These are phyloP conservation scores for Exophiala calicioides DNA, from an alignment of 2,329 filamentous ascomycete species.

Conservation along the genomic window DNA sequence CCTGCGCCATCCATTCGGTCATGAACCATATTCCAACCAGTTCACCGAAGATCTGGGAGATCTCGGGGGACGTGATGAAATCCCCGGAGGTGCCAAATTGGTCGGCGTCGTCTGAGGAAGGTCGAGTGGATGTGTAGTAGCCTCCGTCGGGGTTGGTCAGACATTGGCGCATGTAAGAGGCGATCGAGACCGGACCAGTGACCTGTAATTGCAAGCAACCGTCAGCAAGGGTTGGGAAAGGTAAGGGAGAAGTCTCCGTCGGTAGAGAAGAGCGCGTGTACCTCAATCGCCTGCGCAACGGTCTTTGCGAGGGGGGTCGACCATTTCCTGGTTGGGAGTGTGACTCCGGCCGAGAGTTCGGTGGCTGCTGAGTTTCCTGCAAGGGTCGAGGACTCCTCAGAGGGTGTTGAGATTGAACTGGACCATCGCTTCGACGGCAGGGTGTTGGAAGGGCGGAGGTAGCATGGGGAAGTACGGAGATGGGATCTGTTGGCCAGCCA, in stretches of 20 bases:
- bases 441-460: not conserved
- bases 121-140: slow-evolving; percentile 81
- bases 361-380: too few species aligned
- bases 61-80: slow-evolving; percentile 96
- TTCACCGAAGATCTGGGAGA: slow-evolving; percentile 96
- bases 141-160: slow-evolving; percentile 86
- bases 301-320: slow-evolving; percentile 89
- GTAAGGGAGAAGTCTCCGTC: not conserved
- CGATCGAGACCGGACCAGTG: slow-evolving; percentile 87
- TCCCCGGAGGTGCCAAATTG: slow-evolving; percentile 93
- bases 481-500: too few species aligned
- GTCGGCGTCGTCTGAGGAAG: slow-evolving; percentile 58
- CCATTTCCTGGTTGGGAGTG: slow-evolving; percentile 63
- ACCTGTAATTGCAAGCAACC: slow-evolving; percentile 56
- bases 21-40: slow-evolving; percentile 92
- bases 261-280: slow-evolving; percentile 42
- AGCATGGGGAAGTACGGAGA: not conserved
- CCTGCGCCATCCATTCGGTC: slow-evolving; percentile 94
- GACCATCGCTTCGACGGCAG: not conserved
- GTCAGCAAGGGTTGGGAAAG: not conserved
- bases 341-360: slow-evolving; percentile 7
- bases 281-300: slow-evolving; percentile 81
- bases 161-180: slow-evolving; percentile 98
- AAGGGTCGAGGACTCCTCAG: too few species aligned
- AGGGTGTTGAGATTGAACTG: slow-evolving; percentile 1